Evolutionary conservation across 2,329 filamentous ascomycete genomes (phyloP).

Genomic region (Lachnellula hyalina): DNA sequence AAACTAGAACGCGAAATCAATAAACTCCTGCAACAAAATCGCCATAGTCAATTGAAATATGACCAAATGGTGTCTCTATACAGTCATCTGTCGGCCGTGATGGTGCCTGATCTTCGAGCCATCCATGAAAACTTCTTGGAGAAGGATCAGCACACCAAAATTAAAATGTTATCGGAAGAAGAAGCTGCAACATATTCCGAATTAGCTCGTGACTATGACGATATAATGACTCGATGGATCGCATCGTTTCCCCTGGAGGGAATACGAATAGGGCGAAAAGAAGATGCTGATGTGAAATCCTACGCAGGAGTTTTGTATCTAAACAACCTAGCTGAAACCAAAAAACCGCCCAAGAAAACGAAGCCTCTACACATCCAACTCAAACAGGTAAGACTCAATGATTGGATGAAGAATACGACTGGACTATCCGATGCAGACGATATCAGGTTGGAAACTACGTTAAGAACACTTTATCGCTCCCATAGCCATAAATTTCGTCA

Average conservation of each 20-base stretch:
- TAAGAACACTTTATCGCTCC: too few relatives aligned
- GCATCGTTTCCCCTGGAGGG: neutral
- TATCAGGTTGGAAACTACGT: too few relatives aligned
- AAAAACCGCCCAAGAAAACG: too few relatives aligned
- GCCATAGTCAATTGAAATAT: neutral
- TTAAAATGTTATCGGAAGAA: neutral
- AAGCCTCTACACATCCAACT: too few relatives aligned
- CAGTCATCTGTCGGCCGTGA: neutral
- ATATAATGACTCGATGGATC: neutral
- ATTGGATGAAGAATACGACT: too few relatives aligned
- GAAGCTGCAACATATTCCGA: neutral
- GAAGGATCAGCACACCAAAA: constrained; percentile 4
- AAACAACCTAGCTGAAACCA: neutral
- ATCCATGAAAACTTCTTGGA: constrained; percentile 1
- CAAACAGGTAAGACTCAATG: too few relatives aligned
- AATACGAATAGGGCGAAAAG: neutral
- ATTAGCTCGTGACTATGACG: neutral
- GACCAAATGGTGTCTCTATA: neutral
- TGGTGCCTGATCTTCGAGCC: neutral
- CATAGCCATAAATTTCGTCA: too few relatives aligned
- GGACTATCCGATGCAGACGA: too few relatives aligned
- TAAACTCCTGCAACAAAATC: neutral
- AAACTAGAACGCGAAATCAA: neutral
- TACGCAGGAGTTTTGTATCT: neutral
- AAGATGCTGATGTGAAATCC: neutral